These are phyloP conservation scores for Colletotrichum endophyticum DNA, from an alignment of 2,329 filamentous ascomycete genomes.

Conservation along the genomic window DNA sequence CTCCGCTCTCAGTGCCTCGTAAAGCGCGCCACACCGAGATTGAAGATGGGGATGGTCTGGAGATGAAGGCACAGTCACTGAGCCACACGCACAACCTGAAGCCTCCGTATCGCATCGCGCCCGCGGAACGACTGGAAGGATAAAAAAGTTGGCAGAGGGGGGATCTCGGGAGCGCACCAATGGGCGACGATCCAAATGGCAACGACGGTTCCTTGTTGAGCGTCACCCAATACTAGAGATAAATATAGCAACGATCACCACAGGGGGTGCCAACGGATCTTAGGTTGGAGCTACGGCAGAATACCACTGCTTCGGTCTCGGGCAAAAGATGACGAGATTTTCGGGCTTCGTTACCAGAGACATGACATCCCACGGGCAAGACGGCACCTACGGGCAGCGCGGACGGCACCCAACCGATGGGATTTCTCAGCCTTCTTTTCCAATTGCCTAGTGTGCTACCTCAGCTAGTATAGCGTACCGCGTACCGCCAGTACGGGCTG, in stretches of 20 bases:
- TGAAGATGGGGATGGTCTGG: not conserved
- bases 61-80: not conserved
- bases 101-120: not conserved
- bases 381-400: not conserved
- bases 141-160: conserved; percentile 9
- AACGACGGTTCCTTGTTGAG: not conserved
- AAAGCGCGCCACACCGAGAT: not conserved
- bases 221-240: not conserved
- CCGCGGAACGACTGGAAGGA: not conserved
- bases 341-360: not conserved
- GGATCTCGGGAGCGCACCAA: not conserved
- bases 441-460: not conserved
- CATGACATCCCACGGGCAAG: not conserved
- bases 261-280: not conserved
- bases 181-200: not conserved
- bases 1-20: not conserved
- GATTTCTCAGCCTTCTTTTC: not conserved
- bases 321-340: conserved; percentile 10
- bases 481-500: not conserved
- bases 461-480: not conserved
- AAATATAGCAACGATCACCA: conserved; percentile 16
- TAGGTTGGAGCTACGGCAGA: not conserved
- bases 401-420: not conserved
- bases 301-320: not conserved
- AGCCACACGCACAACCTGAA: not conserved